Evolutionary conservation across 164 flowering plant genomes (phyloP).

Genomic region (Tetracentron sinense): DNA sequence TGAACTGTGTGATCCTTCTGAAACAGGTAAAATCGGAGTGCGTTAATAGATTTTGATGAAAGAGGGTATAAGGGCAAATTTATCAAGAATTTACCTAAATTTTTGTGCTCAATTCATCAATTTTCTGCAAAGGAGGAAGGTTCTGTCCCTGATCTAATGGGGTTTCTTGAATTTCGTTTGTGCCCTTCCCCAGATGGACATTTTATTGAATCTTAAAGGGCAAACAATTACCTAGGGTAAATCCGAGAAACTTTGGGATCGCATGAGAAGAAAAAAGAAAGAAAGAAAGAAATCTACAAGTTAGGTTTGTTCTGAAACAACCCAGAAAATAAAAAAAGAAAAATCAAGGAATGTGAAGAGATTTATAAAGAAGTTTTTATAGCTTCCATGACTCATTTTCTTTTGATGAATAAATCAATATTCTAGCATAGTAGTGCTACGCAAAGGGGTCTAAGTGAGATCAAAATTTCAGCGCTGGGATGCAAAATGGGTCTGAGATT

Average conservation of each 20-base stretch:
- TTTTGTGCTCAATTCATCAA: slow-evolving; percentile 36
- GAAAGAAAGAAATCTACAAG: neutral
- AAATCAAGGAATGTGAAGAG: slow-evolving; percentile 1
- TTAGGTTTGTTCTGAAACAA: neutral
- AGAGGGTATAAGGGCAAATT: neutral
- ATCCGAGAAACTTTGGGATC: neutral
- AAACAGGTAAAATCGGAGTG: slow-evolving; percentile 9
- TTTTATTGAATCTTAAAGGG: slow-evolving; percentile 18
- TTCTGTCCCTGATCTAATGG: slow-evolving; percentile 30
- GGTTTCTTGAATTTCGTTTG: slow-evolving; percentile 21
- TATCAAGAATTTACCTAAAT: slow-evolving; percentile 36
- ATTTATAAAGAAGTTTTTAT: neutral
- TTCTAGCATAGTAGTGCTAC: too few relatives aligned
- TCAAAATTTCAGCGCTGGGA: slow-evolving; percentile 3
- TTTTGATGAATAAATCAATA: neutral
- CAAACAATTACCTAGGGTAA: slow-evolving; percentile 1
- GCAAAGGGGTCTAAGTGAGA: too few relatives aligned
- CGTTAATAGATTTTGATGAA: neutral
- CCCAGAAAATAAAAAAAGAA: neutral
- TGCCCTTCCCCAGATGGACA: slow-evolving; percentile 18
- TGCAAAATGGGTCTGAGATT: too few relatives aligned
- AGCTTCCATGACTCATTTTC: slow-evolving; percentile 10
- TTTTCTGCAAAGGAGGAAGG: slow-evolving; percentile 43
- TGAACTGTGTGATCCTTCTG: slow-evolving; percentile 51
- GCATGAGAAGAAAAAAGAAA: too few relatives aligned